Evolutionary conservation across 139 green algal genomes (phyloP), one percentile per base, ranked within the genome.

Genomic region (Chlorella vulgaris): DNA sequence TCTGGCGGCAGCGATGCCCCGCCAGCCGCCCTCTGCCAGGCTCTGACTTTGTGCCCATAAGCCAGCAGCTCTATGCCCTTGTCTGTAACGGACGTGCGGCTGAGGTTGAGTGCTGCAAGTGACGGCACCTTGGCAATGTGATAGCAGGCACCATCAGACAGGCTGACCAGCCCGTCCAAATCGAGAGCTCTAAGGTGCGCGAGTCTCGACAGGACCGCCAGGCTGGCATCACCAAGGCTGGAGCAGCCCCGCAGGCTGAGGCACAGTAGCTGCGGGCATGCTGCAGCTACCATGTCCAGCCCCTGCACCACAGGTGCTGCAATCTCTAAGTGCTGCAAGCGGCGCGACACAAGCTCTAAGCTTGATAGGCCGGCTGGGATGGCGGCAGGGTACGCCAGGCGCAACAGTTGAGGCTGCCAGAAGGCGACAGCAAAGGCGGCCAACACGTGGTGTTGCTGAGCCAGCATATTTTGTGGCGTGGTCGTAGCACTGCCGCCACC

Each of bases 291-390:
- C 0, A 28, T 24, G 5, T 51, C 73, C 53, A 79, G 35, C 19
- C n/a, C 10, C 18, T 15, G 35, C 53, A 79, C 51, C 29, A 22
- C 15, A 3, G 73, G 73, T 2, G 73, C 53, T 6, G 22, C 51
- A 5, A 79, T 33, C 35, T 79, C 73, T 51, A 79, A 19, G 22
- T 79, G 73, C 35, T n/a, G 73, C 51, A 79, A 53, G 10, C 51
- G 73, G 21, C 35, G 35, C 8, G 53, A 60, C 15, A 79, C 13
- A 0, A 79, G 15, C 4, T 7, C 24, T 35, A 79, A 13, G 26
- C 35, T 51, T 28, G 36, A 7, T 8, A 69, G 28, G 8, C 73
- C 73, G 0, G 73, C 24, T 24, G 73, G 2, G 42, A 62, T 7
- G 69, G 69, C 3, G 42, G 13, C 7, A 21, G 69, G 29, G 36